Base-by-base conservation (phyloP, 257 asterid genomes). In the Sherardia arvensis region DNA sequence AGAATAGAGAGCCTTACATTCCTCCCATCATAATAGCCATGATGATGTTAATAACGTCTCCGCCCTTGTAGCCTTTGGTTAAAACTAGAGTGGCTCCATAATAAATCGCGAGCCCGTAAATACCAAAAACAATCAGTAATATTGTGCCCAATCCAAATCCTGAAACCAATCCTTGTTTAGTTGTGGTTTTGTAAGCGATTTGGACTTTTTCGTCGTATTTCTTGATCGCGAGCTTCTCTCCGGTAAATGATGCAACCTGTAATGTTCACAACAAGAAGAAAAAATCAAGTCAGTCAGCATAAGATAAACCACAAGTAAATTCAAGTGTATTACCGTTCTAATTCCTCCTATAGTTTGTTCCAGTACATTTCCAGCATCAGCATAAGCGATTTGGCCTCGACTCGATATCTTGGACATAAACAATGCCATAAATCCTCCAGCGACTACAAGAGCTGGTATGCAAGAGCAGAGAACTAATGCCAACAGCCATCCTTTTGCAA, bases 281-380 rank as follows among this genome's bases (percentile, higher is more conserved):
- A 38, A 25, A 4, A 47, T 38, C 17, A 38, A 10, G 18, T 9
- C 47, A 38, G 47, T 36, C 43, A 36, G 0, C 1, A 17, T 11
- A 55, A 6, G 58, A 33, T 17, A 62, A 14, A 6, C 18, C 22
- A 62, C 33, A 43, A 49, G 30, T 8, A 15, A 27, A 11, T 17
- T 33, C 45, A 17, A 36, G 49, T 45, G 30, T 18, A 56, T 56
- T 80, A 88, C 96, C 74, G 95, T 88, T 71, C 95, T 79, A 64
- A 85, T 86, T 53, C 90, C 86, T 73, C 95, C 92, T 25, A 88
- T 72, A 0, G 92, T 79, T 61, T 88, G 96, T 54, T 88, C 96
- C 21, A 76, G 84, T 25, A 88, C 85, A 61, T 79, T 79, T 56
- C 90, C 91, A 17, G 96, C 96, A 34, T 78, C 81, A 23, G 96